Evolutionary conservation across 768 basidiomycete genomes (phyloP).

Genomic region (Sporobolomyces phaffii): DNA sequence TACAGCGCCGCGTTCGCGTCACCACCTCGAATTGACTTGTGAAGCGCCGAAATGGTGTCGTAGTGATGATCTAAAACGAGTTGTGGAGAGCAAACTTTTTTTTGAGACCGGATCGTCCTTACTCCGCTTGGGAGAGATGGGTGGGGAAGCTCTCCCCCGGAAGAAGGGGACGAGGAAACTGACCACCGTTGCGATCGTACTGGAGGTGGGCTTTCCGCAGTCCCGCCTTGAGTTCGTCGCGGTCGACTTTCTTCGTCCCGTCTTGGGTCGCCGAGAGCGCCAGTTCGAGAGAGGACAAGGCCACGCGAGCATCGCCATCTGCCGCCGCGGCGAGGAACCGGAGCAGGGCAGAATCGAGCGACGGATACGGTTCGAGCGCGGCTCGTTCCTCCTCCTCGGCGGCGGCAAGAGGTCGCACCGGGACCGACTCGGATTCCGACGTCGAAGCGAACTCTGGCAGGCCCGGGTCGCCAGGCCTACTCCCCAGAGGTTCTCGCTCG

Average conservation of each 20-base stretch:
- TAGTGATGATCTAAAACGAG: slow-evolving; percentile 33
- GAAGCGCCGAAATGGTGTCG: slow-evolving; percentile 54
- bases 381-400: too few relatives aligned
- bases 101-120: too few relatives aligned
- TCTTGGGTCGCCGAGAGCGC: slow-evolving; percentile 50
- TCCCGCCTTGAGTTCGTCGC: slow-evolving; percentile 55
- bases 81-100: too few relatives aligned
- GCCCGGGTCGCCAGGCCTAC: too few relatives aligned
- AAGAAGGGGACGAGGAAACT: slow-evolving; percentile 46
- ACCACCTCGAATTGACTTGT: slow-evolving; percentile 73
- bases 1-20: slow-evolving; percentile 74
- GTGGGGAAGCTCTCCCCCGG: too few relatives aligned
- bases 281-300: slow-evolving; percentile 69
- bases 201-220: slow-evolving; percentile 57
- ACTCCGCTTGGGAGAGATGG: too few relatives aligned
- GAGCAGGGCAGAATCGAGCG: slow-evolving; percentile 23
- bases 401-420: too few relatives aligned
- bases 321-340: slow-evolving; percentile 40
- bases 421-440: too few relatives aligned
- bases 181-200: slow-evolving; percentile 68
- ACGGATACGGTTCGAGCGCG: slow-evolving; percentile 11
- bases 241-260: slow-evolving; percentile 36
- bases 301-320: slow-evolving; percentile 50
- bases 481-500: not conserved
- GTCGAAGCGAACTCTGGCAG: too few relatives aligned